Evolutionary conservation across 345 rosid species (phyloP), one percentile per base, ranked within the genome.

Genomic region (Pistacia atlantica): DNA sequence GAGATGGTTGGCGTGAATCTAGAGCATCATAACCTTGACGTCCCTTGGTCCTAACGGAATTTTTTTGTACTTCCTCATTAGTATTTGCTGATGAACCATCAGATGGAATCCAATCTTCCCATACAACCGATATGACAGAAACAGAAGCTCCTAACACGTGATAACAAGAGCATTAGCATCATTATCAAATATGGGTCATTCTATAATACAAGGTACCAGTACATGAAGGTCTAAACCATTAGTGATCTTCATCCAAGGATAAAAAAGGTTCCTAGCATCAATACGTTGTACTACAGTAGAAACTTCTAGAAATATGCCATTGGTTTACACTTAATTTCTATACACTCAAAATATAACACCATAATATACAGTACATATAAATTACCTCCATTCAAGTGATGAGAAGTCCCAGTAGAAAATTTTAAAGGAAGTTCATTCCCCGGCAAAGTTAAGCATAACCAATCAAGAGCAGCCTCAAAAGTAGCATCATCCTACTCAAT

Each of bases 401-500:
- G 77, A 13, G 89, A 88, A 77, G 84, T 85, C 77, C 93, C 94
- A 63, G 91, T 90, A n/a, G 98, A 88, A 81, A 91, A 95, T 83
- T 89, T 93, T 86, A 87, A 75, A 10, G 98, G 97, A 75, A 95
- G 92, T 81, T 91, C 95, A 28, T 86, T 86, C 64, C 97, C 89
- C 0, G 90, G 93, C 63, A 93, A 77, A 77, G 91, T 91, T 82
- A 95, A 90, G 83, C 98, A 95, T 55, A 95, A 77, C 98, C 97
- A 95, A 84, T 95, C 98, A 65, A 95, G 90, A 49, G 97, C 93
- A 73, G 86, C 77, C 84, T 93, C 98, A 85, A 95, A 83, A 71
- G 97, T 91, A 4, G 98, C 91, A 83, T 86, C 88, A 76, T 89
- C 95, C 98, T 95, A 80, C 56, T 46, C 76, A 11, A 72, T 57